Base-by-base conservation (phyloP, 2,329 filamentous ascomycete species). In the Monosporascus sp. region DNA sequence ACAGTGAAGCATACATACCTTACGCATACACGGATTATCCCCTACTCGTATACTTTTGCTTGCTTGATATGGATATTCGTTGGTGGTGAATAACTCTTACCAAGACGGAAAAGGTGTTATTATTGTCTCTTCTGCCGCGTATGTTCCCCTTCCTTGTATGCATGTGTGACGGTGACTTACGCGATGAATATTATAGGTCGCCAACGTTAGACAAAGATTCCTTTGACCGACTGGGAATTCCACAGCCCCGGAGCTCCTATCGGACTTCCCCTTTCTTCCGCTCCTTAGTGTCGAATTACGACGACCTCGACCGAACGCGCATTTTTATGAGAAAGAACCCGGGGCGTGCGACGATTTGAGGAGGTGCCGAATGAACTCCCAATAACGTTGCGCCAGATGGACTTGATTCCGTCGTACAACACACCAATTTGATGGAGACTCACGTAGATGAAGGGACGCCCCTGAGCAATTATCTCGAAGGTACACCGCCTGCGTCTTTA, bases 391-490 rank as follows among this genome's bases (percentile, higher is more conserved):
- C 61, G 62, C 61, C 65, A 64, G 62, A 66, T 67, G 65, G 65
- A 61, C 55, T 61, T 60, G 61, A 61, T 46, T 57, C 59, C 59
- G 51, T 64, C 56, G 61, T 63, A 58, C 55, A 53, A 18, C 49
- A 60, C 49, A 44, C 52, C 60, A 60, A 63, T 62, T 64, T 63
- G 63, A 68, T 68, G 65, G 65, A 68, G 63, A 66, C 64, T 61
- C 63, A 66, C 62, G 59, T 68, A 58, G 64, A 68, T 60, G 64
- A 68, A 61, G 65, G 64, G 50, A 65, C 65, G 63, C 65, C 65
- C 64, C 59, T 68, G 62, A 64, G 65, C 65, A 67, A 67, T 58
- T 68, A 68, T 60, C 61, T 67, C 50, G 63, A 68, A 61, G 64
- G 65, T 68, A 64, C 53, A 62, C 58, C 54, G 54, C 41, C 52